Evolutionary conservation across 768 basidiomycete genomes (phyloP).

Genomic region (Cystobasidium tubakii): DNA sequence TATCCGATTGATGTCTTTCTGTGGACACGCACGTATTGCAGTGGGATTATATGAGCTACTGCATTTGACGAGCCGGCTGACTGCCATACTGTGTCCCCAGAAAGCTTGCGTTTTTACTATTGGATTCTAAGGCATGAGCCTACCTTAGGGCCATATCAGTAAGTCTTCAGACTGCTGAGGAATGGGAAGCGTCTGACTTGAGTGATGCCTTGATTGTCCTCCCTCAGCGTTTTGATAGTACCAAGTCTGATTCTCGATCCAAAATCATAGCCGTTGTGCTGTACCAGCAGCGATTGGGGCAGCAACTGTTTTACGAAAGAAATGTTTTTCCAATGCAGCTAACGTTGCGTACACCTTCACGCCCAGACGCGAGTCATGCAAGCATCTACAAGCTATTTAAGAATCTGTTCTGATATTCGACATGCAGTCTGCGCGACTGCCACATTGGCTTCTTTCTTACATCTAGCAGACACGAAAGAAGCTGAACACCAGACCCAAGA

Average conservation of each 20-base stretch:
- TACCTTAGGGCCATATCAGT: neutral
- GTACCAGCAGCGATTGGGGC: neutral
- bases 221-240: neutral
- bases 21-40: neutral
- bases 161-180: no score
- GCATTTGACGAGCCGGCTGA: neutral
- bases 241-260: neutral
- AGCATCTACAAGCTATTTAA: neutral
- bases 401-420: neutral
- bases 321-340: neutral
- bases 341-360: conserved; percentile 2
- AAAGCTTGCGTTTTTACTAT: neutral
- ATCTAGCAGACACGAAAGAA: neutral
- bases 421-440: neutral
- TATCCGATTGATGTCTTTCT: neutral
- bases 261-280: neutral
- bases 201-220: no score
- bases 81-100: neutral
- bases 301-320: neutral
- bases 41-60: conserved; percentile 1
- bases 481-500: neutral
- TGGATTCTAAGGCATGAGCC: neutral
- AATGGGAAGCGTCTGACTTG: no score
- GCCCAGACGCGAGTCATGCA: neutral
- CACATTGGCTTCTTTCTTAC: neutral